phyloP scores from a whole-genome alignment of 176 grass and related monocot species.

The Oryza meyeriana region DNA sequence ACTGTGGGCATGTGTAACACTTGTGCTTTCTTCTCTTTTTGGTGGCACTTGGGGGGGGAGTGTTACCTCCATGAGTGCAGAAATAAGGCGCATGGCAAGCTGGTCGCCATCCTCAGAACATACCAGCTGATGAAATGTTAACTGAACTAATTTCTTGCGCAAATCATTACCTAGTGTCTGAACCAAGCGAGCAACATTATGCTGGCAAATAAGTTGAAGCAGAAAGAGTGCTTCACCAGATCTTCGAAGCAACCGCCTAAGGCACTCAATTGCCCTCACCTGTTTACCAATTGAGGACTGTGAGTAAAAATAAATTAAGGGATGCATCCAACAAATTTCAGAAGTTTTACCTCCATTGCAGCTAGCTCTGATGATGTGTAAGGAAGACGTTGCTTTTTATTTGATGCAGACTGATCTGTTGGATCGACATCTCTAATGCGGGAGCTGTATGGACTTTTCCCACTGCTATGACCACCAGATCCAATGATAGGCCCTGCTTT shows the following conservation, averaged over 20 bases:
- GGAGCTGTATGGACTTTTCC: slow-evolving; percentile 32
- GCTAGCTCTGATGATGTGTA: slow-evolving; percentile 85
- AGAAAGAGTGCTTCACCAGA: slow-evolving; percentile 93
- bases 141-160: slow-evolving; percentile 63
- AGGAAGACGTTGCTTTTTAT: slow-evolving; percentile 67
- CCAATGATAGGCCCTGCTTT: slow-evolving; percentile 56
- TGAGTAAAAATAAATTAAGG: slow-evolving; percentile 28
- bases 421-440: slow-evolving; percentile 42
- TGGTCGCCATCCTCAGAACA: slow-evolving; percentile 92
- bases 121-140: slow-evolving; percentile 92
- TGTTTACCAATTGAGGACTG: slow-evolving; percentile 36
- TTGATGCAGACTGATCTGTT: slow-evolving; percentile 44
- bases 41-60: background rate
- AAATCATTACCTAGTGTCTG: slow-evolving; percentile 69
- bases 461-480: slow-evolving; percentile 34
- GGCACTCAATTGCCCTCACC: slow-evolving; percentile 98
- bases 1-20: background rate
- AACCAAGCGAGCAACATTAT: slow-evolving; percentile 84
- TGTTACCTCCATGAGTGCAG: slow-evolving; percentile 92
- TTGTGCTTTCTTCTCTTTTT: background rate
- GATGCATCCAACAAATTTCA: slow-evolving; percentile 4
- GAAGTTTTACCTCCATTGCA: slow-evolving; percentile 84
- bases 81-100: slow-evolving; percentile 79
- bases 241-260: slow-evolving; percentile 94
- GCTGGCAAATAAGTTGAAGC: slow-evolving; percentile 91